Conservation (phyloP, 495 filamentous ascomycete species). For the Podospora appendiculata region DNA sequence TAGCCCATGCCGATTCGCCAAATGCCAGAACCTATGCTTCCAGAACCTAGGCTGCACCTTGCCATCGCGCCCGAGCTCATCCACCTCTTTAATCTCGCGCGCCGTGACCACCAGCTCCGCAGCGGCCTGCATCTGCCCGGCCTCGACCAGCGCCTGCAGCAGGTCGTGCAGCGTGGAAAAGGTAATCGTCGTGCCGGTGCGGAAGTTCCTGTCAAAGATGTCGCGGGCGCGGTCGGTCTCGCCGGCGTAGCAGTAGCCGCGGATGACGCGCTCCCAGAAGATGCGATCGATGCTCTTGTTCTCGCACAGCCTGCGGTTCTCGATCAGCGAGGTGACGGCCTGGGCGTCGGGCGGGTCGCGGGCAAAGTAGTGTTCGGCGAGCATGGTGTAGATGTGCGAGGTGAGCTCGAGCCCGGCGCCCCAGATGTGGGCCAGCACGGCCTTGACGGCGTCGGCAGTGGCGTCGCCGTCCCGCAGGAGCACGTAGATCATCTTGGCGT, state of each 20-base stretch:
- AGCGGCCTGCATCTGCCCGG: conserved; percentile 28
- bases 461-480: conserved; percentile 40
- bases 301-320: conserved; percentile 29
- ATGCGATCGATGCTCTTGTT: conserved; percentile 42
- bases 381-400: conserved; percentile 59
- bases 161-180: conserved; percentile 39
- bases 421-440: conserved; percentile 54
- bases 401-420: conserved; percentile 40
- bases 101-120: conserved; percentile 22
- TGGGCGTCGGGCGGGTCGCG: conserved; percentile 47
- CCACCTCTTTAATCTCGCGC: conserved; percentile 16
- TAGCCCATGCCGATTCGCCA: conserved; percentile 25
- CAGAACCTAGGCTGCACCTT: conserved; percentile 20
- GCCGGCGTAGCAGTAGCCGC: conserved; percentile 49
- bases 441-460: conserved; percentile 43
- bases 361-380: conserved; percentile 59
- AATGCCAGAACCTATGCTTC: conserved; percentile 37
- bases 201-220: conserved; percentile 38
- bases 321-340: conserved; percentile 48
- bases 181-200: conserved; percentile 29
- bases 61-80: conserved; percentile 13
- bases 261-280: conserved; percentile 62
- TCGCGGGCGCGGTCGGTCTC: conserved; percentile 42
- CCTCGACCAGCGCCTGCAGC: conserved; percentile 36
- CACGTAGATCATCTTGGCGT: conserved; percentile 55